Evolutionary conservation across 768 basidiomycete species (phyloP), one percentile per base, ranked within the genome.

Genomic region (Podaxis sp.): DNA sequence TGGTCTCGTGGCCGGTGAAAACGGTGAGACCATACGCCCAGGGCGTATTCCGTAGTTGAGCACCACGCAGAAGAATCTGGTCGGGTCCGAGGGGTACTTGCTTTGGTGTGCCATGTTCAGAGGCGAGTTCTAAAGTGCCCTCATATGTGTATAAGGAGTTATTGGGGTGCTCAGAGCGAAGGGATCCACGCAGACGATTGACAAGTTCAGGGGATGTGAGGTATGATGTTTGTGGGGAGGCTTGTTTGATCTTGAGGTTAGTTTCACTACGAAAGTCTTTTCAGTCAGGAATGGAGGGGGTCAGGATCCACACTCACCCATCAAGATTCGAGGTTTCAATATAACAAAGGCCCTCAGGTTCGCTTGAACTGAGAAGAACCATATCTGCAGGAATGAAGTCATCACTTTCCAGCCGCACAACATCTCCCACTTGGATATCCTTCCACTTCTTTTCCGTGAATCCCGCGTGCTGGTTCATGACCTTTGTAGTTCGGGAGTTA

Each of bases 211-310:
- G 95, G 2, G 92, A 85, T 4, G 89, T 94, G 47, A 98, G 81
- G 4, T 81, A 69, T 0, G 91, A 77, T 1, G 95, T 98, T 37
- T 93, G 86, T 1, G 91, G 79, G 2, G 91, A 91, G 0, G 93
- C 93, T 75, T 99, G 95, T 71, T 99, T 99, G 76, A 99, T 98
- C 79, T 98, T 99, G 67, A 99, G 83, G 70, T 98, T 98, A 3
- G 97, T 99, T 78, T 98, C 97, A 25, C 94, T 94, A 67, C 22
- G 52, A n/a, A 13, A 5, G 40, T 51, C 57, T 46, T 43, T 52
- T 51, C 60, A 46, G 55, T 50, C 64, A 51, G 38, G 56, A 55
- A 52, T 54, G 9, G 38, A 33, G 40, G 33, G 27, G 36, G 24
- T 4, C 11, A 17, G 24, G 54, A 52, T 27, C 3, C 8, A 40